Evolutionary conservation across 2,329 filamentous ascomycete species (phyloP), one percentile per base, ranked within the genome.

Genomic region (Scytalidium sp.): DNA sequence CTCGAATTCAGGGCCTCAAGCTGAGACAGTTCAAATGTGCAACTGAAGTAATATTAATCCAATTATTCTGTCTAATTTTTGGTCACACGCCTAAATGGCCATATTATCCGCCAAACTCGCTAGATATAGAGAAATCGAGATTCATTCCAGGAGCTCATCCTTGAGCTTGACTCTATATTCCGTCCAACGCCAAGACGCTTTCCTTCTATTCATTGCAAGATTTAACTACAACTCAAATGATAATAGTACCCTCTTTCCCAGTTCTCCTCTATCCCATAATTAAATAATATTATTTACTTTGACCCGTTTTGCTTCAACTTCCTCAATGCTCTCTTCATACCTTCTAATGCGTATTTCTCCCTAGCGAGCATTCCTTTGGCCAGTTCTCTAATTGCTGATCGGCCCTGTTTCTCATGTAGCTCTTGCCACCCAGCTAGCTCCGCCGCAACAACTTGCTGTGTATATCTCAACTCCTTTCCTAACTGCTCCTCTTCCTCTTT

Each of bases 341-440:
- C 85, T 58, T 90, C 90, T 56, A 96, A 71, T 57, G 88, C 80
- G 64, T 88, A 87, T 56, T 80, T 81, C 71, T 99, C 94, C 47
- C 81, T 79, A 3, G 96, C 81, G 21, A 97, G 75, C 79, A 92
- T 91, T 25, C 83, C 82, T 62, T 77, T 80, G 17, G 88, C 93
- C 59, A 96, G 81, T 43, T 90, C 84, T 56, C 79, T 82, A 53
- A 97, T 80, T 22, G 90, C 88, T 51, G 80, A 80, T 53, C 84
- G 75, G 1, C 88, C 91, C 71, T 89, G 83, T 61, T 81, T 83
- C 57, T 90, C 89, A 62, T 96, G 84, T 72, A 91, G 82, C 39
- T 95, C 90, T 63, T 96, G 92, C 90, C 94, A 99, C 15, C 89
- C 91, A 1, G 94, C 94, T 49, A 99, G 69, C 71, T 99, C 94